phyloP scores from a whole-genome alignment of 1,139 yeast genomes.

The Blastobotrys malaysiensis region DNA sequence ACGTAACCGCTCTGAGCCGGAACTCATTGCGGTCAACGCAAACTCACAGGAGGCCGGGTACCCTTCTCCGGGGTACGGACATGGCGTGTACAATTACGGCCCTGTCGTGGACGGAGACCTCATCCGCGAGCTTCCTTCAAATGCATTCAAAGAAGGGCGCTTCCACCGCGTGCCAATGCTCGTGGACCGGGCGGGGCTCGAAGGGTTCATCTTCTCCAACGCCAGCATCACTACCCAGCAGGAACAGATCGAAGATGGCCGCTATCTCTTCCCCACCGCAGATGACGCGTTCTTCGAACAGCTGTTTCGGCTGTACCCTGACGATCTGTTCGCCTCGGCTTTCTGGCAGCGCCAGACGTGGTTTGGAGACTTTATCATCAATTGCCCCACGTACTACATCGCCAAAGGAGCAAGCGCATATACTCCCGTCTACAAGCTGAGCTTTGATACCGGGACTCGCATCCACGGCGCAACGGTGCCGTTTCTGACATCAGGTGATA shows the following conservation, averaged over 20 bases:
- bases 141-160: conserved; percentile 11
- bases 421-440: conserved; percentile 10
- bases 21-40: conserved; percentile 3
- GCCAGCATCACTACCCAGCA: conserved; percentile 6
- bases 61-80: conserved; percentile 13
- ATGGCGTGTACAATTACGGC: conserved; percentile 13
- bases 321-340: conserved; percentile 6
- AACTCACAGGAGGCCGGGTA: conserved; percentile 1
- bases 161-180: conserved; percentile 12
- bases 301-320: conserved; percentile 8
- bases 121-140: conserved; percentile 5
- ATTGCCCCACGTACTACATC: conserved; percentile 14
- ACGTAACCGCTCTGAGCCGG: conserved; percentile 5
- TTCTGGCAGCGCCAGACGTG: conserved; percentile 11
- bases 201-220: conserved; percentile 9
- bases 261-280: conserved; percentile 7
- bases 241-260: conserved; percentile 7
- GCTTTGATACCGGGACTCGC: conserved; percentile 12
- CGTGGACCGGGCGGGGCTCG: conserved; percentile 10
- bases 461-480: conserved; percentile 13
- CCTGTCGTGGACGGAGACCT: conserved; percentile 16
- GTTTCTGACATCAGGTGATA: conserved; percentile 5
- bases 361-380: conserved; percentile 15
- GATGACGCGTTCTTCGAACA: conserved; percentile 1
- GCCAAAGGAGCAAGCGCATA: conserved; percentile 7